Conservation (phyloP, 768 basidiomycete species). For the Lyophyllum decastes region DNA sequence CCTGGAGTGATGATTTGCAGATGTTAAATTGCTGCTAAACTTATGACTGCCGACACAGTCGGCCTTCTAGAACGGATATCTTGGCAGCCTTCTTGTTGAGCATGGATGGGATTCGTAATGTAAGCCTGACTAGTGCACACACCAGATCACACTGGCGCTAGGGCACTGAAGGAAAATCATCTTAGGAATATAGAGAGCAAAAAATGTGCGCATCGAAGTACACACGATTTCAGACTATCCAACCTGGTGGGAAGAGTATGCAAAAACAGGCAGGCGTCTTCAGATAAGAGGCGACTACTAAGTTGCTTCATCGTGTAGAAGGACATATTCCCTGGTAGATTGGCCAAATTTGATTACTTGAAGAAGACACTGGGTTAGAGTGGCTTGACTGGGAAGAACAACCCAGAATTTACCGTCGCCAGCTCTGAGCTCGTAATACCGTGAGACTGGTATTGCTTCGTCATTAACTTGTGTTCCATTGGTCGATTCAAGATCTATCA, state of each 20-base stretch:
- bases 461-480: constrained; percentile 94
- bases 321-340: constrained; percentile 80
- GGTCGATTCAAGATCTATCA: constrained; percentile 98
- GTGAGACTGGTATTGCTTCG: constrained; percentile 76
- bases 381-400: neutral
- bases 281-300: constrained; percentile 20
- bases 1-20: neutral
- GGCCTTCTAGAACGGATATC: neutral
- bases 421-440: constrained; percentile 83
- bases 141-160: neutral
- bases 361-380: neutral
- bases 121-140: neutral
- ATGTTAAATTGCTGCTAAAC: neutral
- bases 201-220: neutral
- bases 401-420: constrained; percentile 73
- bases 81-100: neutral
- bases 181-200: neutral
- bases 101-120: neutral
- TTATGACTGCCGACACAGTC: neutral
- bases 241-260: neutral
- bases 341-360: constrained; percentile 86
- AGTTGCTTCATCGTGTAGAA: constrained; percentile 76
- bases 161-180: neutral
- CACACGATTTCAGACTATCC: neutral
- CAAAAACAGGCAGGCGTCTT: neutral